Percentiles rank a stretch among this genome's conserved stretches.
phyloP scores from a whole-genome alignment of 2,329 filamentous ascomycete genomes.

The Xylaria polymorpha region DNA sequence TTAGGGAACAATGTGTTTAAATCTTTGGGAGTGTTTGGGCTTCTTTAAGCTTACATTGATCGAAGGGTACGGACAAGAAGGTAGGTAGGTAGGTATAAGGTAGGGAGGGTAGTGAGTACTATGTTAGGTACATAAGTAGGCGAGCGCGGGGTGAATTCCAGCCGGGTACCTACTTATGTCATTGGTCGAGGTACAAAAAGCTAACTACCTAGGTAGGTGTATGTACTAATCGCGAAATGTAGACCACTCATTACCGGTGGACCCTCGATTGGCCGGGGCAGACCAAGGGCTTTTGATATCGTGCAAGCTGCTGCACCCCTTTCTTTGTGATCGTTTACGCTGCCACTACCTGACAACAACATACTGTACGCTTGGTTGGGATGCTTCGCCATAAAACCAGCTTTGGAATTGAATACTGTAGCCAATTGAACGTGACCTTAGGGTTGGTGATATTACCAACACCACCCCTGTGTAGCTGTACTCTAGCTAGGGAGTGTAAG shows the following conservation, averaged over 20 bases:
- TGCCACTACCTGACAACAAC: neutral
- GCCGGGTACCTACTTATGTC: conserved; percentile 5
- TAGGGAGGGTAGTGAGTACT: neutral
- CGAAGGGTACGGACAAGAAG: neutral
- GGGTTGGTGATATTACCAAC: neutral
- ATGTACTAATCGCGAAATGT: too few relatives aligned
- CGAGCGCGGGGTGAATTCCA: conserved; percentile 33
- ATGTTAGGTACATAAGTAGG: too few relatives aligned
- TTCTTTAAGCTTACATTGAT: conserved; percentile 23
- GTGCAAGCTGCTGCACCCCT: neutral
- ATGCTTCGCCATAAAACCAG: conserved; percentile 3
- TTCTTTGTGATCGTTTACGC: neutral
- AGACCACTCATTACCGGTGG: too few relatives aligned
- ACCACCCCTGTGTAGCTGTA: conserved; percentile 1
- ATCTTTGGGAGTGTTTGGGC: conserved; percentile 6
- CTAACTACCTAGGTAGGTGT: too few relatives aligned
- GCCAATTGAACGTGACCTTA: neutral
- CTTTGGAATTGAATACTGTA: neutral
- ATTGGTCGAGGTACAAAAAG: neutral
- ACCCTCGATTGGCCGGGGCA: neutral
- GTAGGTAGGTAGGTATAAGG: conserved; percentile 1
- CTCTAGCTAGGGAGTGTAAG: conserved; percentile 13
- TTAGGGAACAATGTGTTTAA: neutral
- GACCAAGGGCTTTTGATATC: neutral
- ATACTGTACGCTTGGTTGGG: neutral